A percentile compares a stretch with the other conserved stretches of the same genome.
Evolutionary conservation across 1,284 basidiomycete genomes (phyloP).

Genomic region (Puccinia hordei): DNA sequence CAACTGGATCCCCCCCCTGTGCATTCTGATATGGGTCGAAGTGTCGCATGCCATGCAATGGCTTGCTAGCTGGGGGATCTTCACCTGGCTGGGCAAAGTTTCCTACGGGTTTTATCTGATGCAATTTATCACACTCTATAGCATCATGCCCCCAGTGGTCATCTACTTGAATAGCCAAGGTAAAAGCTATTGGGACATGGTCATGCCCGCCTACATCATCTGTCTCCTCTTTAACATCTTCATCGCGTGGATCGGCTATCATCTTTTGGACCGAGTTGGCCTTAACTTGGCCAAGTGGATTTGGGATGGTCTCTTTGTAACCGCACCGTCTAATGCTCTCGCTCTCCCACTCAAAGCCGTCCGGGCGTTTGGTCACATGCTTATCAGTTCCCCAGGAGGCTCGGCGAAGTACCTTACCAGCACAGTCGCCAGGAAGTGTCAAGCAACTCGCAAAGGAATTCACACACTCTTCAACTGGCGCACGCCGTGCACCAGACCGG

Average conservation of each 20-base stretch:
- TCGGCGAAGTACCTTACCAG: conserved; percentile 52
- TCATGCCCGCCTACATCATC: conserved; percentile 60
- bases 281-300: conserved; percentile 60
- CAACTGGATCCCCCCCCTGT: conserved; percentile 56
- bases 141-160: conserved; percentile 60
- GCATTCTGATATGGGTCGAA: conserved; percentile 60
- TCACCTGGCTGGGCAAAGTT: conserved; percentile 61
- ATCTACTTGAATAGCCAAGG: conserved; percentile 58
- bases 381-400: conserved; percentile 55
- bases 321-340: conserved; percentile 57
- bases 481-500: conserved; percentile 56
- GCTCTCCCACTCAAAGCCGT: conserved; percentile 57
- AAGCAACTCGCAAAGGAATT: conserved; percentile 42
- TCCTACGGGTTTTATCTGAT: conserved; percentile 62
- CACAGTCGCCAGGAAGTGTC: conserved; percentile 49
- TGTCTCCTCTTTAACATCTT: conserved; percentile 60
- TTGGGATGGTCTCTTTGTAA: conserved; percentile 60
- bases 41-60: conserved; percentile 61
- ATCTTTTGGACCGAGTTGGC: conserved; percentile 58
- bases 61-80: conserved; percentile 59
- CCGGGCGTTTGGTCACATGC: conserved; percentile 53
- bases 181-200: conserved; percentile 59
- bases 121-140: conserved; percentile 61
- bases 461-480: conserved; percentile 58
- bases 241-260: conserved; percentile 60